A percentile compares a stretch with the other conserved stretches of the same genome.
These are phyloP conservation scores for Cercospora sp. DNA, from an alignment of 2,329 filamentous ascomycete species.

Conservation along the genomic window DNA sequence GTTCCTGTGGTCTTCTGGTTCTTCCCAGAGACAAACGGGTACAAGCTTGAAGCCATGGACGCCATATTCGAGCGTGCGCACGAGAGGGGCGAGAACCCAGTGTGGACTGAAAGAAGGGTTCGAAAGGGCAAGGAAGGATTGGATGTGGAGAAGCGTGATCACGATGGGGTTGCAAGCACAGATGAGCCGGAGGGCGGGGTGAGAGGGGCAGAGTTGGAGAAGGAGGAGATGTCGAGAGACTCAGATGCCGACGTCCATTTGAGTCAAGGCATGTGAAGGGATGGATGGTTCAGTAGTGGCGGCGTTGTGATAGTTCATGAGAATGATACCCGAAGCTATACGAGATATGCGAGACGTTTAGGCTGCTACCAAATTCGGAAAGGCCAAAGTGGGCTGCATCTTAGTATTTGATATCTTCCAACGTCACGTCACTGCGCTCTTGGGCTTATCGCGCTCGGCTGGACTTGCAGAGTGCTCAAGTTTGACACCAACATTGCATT, in stretches of 20 bases:
- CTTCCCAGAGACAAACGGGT: conserved; percentile 31
- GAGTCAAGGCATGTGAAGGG: background rate
- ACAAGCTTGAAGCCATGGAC: conserved; percentile 32
- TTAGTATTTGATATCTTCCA: background rate
- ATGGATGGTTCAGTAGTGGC: background rate
- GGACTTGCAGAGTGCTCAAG: background rate
- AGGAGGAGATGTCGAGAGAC: conserved; percentile 18
- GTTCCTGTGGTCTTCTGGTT: conserved; percentile 25
- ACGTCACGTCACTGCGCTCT: background rate
- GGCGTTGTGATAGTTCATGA: background rate
- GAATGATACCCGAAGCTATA: background rate
- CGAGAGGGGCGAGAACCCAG: conserved; percentile 35
- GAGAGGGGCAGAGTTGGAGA: conserved; percentile 22
- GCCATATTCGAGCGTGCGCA: conserved; percentile 35
- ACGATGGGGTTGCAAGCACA: conserved; percentile 13
- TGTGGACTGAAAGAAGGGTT: conserved; percentile 29
- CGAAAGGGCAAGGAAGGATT: conserved; percentile 29
- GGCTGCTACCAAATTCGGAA: background rate
- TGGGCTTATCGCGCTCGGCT: background rate
- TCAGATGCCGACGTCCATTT: conserved; percentile 16
- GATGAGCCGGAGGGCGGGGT: conserved; percentile 21
- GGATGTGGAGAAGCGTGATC: conserved; percentile 25
- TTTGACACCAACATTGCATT: background rate
- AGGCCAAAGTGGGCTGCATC: background rate
- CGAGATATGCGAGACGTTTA: background rate